Evolutionary conservation across 768 basidiomycete genomes (phyloP), one percentile per base, ranked within the genome.

Genomic region (Boletus vinaceobasis): DNA sequence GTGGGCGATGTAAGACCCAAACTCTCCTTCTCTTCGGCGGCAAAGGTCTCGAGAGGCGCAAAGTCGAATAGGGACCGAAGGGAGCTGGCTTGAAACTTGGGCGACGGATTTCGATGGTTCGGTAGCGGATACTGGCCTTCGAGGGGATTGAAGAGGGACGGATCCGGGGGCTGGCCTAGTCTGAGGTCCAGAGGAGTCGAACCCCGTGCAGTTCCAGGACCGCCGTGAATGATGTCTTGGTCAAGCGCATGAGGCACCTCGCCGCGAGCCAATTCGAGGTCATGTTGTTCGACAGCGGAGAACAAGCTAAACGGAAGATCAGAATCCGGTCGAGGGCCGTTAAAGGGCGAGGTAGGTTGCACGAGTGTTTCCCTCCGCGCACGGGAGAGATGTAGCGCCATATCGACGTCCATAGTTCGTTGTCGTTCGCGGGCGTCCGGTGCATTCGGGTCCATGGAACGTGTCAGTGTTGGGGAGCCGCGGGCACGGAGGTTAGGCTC

Each of bases 331-430:
- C 48, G 73, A 56, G 62, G 72, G 50, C 8, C 48, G n/a, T 64
- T 66, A 27, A 65, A 72, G 21, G 74, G 70, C 13, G 74, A 60
- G 26, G 77, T 67, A 1, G 75, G 71, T 11, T 64, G 65, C 5
- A 74, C 69, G 7, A 83, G 63, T 0, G 86, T 87, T 48, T 84
- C 84, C 56, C 86, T 77, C 21, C 90, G 80, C 1, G 87, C 88
- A 21, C 82, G 78, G 23, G 86, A 88, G 39, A 88, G 80, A 32
- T 88, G 87, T 66, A 90, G 80, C 50, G 89, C 91, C 88, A 93
- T 92, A 64, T 95, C 93, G 1, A 90, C 90, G 64, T 98, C 95
- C 87, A 97, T 90, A 7, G 91, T 85, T 35, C 89, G 82, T 75
- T 98, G 94, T 19, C 94, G 84, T 70, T 97, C 93, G 51, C 86